Conservation (phyloP, 306 rosid genomes). For the Quercus glauca region DNA sequence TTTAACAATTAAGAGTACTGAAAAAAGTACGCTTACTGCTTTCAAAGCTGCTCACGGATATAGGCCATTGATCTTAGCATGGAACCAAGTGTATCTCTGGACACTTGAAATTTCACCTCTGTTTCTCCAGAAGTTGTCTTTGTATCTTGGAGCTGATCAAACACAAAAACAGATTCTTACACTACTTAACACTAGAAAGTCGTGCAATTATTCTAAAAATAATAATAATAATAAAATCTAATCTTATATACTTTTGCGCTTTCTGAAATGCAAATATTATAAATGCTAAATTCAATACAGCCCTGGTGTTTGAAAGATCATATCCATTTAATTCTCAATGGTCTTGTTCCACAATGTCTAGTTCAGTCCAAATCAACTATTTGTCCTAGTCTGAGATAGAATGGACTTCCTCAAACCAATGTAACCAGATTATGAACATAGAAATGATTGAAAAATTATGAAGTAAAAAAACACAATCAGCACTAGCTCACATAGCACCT, state of each 20-base stretch:
- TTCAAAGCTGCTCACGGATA: slow-evolving; percentile 67
- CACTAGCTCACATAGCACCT: no score
- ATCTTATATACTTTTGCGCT: neutral
- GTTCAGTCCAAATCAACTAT: neutral
- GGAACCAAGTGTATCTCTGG: slow-evolving; percentile 64
- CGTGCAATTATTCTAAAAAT: neutral
- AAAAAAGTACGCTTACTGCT: slow-evolving; percentile 48
- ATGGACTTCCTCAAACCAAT: neutral
- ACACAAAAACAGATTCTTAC: slow-evolving; percentile 16
- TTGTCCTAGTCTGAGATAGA: neutral
- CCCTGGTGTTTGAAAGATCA: neutral
- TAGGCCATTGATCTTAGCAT: slow-evolving; percentile 73
- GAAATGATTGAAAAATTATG: neutral
- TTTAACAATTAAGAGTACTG: slow-evolving; percentile 3
- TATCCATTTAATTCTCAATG: neutral
- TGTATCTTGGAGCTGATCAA: slow-evolving; percentile 72
- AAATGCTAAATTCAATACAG: neutral
- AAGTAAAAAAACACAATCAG: no score
- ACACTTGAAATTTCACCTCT: slow-evolving; percentile 78
- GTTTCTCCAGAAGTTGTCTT: slow-evolving; percentile 66
- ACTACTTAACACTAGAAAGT: neutral
- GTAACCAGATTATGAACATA: neutral
- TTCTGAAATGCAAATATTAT: neutral
- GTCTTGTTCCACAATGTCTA: neutral
- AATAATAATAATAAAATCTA: neutral